Evolutionary conservation across 1,284 basidiomycete genomes (phyloP).

Genomic region (Leccinum angustisporum): DNA sequence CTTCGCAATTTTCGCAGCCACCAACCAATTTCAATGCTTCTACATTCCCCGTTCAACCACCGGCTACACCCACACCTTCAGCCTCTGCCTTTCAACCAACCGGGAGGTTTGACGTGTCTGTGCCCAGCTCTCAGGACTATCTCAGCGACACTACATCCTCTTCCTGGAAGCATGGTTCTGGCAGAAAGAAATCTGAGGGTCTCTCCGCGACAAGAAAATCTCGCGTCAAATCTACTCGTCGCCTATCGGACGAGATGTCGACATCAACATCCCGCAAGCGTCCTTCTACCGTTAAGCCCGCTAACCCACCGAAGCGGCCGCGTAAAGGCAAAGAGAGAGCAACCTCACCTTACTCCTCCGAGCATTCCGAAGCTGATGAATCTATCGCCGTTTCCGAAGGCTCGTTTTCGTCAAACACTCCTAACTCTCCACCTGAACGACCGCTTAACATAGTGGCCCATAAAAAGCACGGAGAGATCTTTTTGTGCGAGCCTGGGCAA

Average conservation of each 20-base stretch:
- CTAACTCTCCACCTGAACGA: constrained; percentile 15
- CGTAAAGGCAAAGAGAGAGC: constrained; percentile 33
- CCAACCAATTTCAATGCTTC: constrained; percentile 4
- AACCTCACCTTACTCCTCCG: constrained; percentile 19
- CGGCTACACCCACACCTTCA: constrained; percentile 6
- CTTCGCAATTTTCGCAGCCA: constrained; percentile 23
- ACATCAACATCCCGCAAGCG: constrained; percentile 26
- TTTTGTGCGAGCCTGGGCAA: constrained; percentile 33
- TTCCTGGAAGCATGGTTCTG: constrained; percentile 10
- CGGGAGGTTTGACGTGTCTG: not conserved
- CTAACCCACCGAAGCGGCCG: constrained; percentile 22
- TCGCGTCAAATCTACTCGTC: constrained; percentile 6
- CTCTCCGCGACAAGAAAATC: constrained; percentile 7
- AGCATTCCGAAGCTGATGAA: constrained; percentile 20
- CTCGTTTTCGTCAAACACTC: constrained; percentile 13
- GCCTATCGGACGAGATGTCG: constrained; percentile 7
- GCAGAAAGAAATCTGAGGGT: constrained; percentile 13
- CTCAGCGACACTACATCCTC: constrained; percentile 5
- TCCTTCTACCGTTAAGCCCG: constrained; percentile 17
- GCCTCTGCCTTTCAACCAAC: constrained; percentile 3
- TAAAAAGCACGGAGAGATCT: constrained; percentile 29
- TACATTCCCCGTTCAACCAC: constrained; percentile 10
- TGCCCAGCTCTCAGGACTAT: constrained; percentile 9
- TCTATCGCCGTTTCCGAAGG: constrained; percentile 10
- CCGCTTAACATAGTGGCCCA: constrained; percentile 17